Conservation (phyloP, 2,329 filamentous ascomycete genomes). For the Emydomyces testavorans region DNA sequence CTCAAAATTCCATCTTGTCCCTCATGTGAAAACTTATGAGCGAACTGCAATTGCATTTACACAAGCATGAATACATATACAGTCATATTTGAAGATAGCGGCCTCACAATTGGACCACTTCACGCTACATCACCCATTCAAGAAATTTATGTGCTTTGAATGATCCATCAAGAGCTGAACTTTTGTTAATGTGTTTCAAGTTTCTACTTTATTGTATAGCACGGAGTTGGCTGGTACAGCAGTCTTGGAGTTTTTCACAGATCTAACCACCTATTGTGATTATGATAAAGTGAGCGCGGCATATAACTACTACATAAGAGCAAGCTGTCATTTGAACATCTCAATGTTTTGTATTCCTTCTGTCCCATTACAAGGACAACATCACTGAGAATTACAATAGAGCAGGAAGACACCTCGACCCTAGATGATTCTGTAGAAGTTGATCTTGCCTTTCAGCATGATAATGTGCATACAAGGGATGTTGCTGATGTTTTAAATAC, state of each 20-base stretch:
- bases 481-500: neutral
- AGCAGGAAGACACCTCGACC: too few relatives aligned
- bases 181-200: neutral
- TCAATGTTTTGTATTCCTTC: too few relatives aligned
- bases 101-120: too few relatives aligned
- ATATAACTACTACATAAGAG: too few relatives aligned
- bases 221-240: slow-evolving; percentile 6
- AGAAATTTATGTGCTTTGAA: neutral
- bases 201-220: neutral
- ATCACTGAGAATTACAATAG: neutral
- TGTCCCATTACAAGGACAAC: too few relatives aligned
- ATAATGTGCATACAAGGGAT: neutral
- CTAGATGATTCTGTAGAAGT: neutral
- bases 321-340: neutral
- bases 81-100: too few relatives aligned
- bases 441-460: neutral
- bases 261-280: neutral
- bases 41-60: neutral
- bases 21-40: slow-evolving; percentile 19
- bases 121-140: neutral
- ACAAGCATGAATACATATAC: neutral
- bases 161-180: neutral
- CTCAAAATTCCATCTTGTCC: slow-evolving; percentile 30
- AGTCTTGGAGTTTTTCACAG: neutral
- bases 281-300: neutral